phyloP scores from a whole-genome alignment of 2,329 filamentous ascomycete species.

The Taxawa tesnikishii region DNA sequence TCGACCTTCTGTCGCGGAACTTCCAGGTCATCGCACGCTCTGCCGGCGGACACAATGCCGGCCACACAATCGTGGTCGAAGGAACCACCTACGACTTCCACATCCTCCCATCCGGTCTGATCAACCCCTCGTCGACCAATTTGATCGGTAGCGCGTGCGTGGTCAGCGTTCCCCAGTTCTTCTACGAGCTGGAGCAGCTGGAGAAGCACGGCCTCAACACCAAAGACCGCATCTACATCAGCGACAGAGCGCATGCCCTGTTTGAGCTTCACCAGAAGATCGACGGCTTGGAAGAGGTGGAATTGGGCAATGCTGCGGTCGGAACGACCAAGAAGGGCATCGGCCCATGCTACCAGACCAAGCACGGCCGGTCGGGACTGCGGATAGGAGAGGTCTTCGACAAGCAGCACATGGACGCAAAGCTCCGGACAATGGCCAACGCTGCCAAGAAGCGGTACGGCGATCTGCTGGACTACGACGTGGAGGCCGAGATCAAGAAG shows the following conservation, averaged over 20 bases:
- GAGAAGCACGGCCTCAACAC: conserved; percentile 49
- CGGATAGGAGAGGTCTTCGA: conserved; percentile 57
- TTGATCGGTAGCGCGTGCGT: conserved; percentile 57
- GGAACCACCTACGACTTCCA: conserved; percentile 43
- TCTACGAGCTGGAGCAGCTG: conserved; percentile 50
- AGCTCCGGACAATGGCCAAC: conserved; percentile 47
- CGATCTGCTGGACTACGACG: conserved; percentile 52
- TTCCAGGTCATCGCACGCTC: conserved; percentile 46
- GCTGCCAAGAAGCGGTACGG: conserved; percentile 60
- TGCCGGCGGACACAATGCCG: conserved; percentile 50
- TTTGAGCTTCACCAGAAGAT: conserved; percentile 55
- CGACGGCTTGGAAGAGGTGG: conserved; percentile 51
- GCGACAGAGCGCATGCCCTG: conserved; percentile 50
- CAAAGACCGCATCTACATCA: conserved; percentile 49
- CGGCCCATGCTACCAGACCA: conserved; percentile 49
- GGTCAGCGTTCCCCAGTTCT: conserved; percentile 56
- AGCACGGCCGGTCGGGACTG: conserved; percentile 54
- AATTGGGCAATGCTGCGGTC: conserved; percentile 37
- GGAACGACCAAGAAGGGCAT: conserved; percentile 37
- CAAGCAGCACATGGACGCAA: conserved; percentile 51
- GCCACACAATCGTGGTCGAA: conserved; percentile 32
- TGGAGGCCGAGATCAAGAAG: conserved; percentile 54
- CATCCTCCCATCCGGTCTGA: conserved; percentile 54
- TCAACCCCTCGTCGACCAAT: conserved; percentile 60
- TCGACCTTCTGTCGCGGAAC: conserved; percentile 32